These are phyloP conservation scores for Schoenoplectus triqueter DNA, from an alignment of 202 grass and related monocot genomes.

Conservation along the genomic window DNA sequence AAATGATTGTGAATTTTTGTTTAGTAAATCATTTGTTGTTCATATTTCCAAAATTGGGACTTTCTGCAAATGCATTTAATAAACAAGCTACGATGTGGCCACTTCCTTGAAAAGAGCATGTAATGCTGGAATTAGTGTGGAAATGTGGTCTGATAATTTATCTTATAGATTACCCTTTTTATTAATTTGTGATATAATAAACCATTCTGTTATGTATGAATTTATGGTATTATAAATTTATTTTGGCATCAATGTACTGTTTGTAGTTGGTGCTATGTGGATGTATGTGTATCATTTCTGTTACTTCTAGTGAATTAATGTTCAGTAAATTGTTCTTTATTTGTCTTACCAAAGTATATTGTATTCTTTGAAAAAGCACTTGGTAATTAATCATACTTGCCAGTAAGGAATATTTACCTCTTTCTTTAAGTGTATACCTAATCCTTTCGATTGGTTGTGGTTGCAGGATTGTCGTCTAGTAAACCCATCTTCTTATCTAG, in stretches of 20 bases:
- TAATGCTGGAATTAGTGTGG: not conserved
- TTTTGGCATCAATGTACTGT: not conserved
- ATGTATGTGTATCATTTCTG: not conserved
- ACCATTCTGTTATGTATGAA: no score
- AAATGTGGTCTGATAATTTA: not conserved
- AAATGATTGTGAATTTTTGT: no score
- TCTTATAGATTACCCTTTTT: not conserved
- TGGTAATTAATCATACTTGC: no score
- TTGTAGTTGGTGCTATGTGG: not conserved
- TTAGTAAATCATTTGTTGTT: not conserved
- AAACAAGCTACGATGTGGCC: not conserved
- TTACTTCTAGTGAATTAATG: slow-evolving; percentile 16
- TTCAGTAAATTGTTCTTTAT: not conserved
- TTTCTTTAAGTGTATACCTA: not conserved
- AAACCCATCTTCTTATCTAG: slow-evolving; percentile 5
- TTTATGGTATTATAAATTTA: not conserved
- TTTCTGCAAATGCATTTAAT: not conserved
- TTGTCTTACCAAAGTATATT: not conserved
- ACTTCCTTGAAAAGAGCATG: no score
- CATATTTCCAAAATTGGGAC: not conserved
- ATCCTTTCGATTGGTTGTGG: not conserved
- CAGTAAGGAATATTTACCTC: no score
- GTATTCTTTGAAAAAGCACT: no score
- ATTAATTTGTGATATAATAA: no score
- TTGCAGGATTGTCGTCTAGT: not conserved